phyloP scores from a whole-genome alignment of 306 rosid genomes.

The Begonia loranthoides region DNA sequence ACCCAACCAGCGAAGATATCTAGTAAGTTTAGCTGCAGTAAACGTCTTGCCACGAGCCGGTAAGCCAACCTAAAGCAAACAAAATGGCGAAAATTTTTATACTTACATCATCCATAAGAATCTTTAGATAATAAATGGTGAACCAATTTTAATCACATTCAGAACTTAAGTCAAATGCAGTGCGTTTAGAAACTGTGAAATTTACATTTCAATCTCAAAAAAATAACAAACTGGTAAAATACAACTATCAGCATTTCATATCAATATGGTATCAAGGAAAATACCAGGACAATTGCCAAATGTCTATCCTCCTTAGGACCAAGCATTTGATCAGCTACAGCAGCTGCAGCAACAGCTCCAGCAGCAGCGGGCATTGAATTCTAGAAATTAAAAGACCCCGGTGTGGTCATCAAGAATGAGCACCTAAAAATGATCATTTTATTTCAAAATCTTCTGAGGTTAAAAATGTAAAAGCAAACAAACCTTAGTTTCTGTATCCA shows the following conservation, averaged over 20 bases:
- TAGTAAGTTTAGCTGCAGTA: slow-evolving; percentile 97
- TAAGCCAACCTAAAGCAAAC: slow-evolving; percentile 72
- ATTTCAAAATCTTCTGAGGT: slow-evolving; percentile 2
- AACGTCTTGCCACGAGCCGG: slow-evolving; percentile 99
- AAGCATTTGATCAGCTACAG: slow-evolving; percentile 97
- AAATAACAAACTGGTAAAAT: too few species aligned
- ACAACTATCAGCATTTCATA: too few species aligned
- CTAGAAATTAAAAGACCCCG: slow-evolving; percentile 33
- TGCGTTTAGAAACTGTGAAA: too few species aligned
- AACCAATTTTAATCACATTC: too few species aligned
- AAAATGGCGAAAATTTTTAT: slow-evolving; percentile 12
- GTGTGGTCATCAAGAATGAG: neutral
- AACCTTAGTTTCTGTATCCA: slow-evolving; percentile 61
- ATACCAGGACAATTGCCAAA: slow-evolving; percentile 94
- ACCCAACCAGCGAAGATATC: slow-evolving; percentile 99
- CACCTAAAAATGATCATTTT: neutral
- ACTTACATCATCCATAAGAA: too few species aligned
- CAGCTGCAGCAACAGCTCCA: slow-evolving; percentile 99
- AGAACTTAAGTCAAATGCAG: too few species aligned
- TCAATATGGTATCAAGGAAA: neutral
- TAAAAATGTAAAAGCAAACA: slow-evolving; percentile 2
- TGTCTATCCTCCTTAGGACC: slow-evolving; percentile 97
- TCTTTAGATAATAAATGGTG: too few species aligned
- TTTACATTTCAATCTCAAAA: too few species aligned
- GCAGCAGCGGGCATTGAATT: slow-evolving; percentile 99